Evolutionary conservation across 306 rosid genomes (phyloP).

Genomic region (Ormosia semicastrata): DNA sequence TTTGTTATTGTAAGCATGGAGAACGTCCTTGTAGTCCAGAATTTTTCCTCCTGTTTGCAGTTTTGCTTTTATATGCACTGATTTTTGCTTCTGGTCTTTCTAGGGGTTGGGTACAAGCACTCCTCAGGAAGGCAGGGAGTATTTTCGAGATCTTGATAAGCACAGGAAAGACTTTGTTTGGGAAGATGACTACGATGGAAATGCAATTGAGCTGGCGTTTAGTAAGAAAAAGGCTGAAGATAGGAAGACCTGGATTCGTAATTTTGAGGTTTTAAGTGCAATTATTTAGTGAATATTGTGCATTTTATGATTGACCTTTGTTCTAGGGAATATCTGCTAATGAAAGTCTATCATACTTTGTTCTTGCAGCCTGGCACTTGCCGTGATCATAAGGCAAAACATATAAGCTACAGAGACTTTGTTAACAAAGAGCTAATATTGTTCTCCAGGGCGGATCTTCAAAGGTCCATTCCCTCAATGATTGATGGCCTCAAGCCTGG

Average conservation of each 20-base stretch:
- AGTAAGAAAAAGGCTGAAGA: conserved; percentile 95
- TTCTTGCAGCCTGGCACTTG: conserved; percentile 77
- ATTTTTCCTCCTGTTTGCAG: background rate
- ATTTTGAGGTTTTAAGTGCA: conserved; percentile 67
- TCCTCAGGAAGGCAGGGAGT: conserved; percentile 88
- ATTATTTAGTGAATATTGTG: background rate
- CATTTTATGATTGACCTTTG: background rate
- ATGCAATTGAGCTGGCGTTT: conserved; percentile 91
- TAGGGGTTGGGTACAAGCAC: conserved; percentile 99
- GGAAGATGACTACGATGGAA: conserved; percentile 84
- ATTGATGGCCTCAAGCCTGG: conserved; percentile 97
- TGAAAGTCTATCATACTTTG: background rate
- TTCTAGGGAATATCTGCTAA: background rate
- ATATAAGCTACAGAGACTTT: conserved; percentile 82
- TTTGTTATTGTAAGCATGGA: conserved; percentile 33
- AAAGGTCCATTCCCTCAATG: conserved; percentile 93
- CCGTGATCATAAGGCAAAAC: conserved; percentile 64
- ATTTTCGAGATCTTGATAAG: conserved; percentile 60
- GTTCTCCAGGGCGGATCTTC: conserved; percentile 91
- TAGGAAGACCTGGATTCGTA: conserved; percentile 90
- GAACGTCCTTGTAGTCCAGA: background rate
- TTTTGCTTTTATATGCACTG: background rate
- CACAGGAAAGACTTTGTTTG: conserved; percentile 89
- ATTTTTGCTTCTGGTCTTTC: conserved; percentile 11
- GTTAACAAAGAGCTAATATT: conserved; percentile 91